phyloP scores from a whole-genome alignment of 495 filamentous ascomycete species.

The Aspergillus sparsus region DNA sequence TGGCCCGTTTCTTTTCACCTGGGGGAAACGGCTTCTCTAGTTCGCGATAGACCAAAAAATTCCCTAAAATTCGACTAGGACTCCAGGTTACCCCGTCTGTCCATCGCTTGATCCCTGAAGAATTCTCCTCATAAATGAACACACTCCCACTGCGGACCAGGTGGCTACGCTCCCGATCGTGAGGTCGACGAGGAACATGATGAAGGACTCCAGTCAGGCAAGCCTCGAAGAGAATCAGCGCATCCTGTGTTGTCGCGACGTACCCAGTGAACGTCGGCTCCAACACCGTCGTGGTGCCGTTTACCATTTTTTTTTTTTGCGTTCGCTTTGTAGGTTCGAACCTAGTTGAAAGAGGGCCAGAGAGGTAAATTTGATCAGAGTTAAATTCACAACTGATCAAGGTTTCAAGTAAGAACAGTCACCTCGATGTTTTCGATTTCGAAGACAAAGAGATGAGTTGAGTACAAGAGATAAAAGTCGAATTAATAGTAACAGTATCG shows the following conservation, averaged over 20 bases:
- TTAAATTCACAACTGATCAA: constrained; percentile 26
- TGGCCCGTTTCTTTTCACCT: constrained; percentile 85
- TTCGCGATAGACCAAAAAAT: constrained; percentile 89
- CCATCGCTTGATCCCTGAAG: constrained; percentile 91
- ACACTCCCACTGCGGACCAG: constrained; percentile 81
- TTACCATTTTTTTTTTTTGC: constrained; percentile 42
- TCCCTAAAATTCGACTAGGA: constrained; percentile 83
- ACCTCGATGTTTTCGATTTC: background rate
- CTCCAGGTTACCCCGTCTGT: constrained; percentile 90
- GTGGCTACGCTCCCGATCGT: constrained; percentile 73
- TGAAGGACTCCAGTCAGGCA: constrained; percentile 66
- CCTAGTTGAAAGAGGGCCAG: constrained; percentile 23
- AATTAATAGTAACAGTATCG: background rate
- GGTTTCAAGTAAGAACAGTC: constrained; percentile 19
- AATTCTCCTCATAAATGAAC: constrained; percentile 87
- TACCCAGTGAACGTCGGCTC: constrained; percentile 66
- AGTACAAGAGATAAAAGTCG: background rate
- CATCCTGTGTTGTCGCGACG: constrained; percentile 71
- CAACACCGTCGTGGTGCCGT: constrained; percentile 48
- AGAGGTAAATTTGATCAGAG: constrained; percentile 26
- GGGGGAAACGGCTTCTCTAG: constrained; percentile 78
- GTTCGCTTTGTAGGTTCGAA: constrained; percentile 27
- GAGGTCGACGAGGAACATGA: constrained; percentile 78
- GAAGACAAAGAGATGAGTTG: background rate
- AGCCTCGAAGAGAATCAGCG: constrained; percentile 72